Percentiles rank a stretch among this genome's conserved stretches.
Conservation (phyloP, 2,329 filamentous ascomycete species). For the Sarocladium brachiariae region DNA sequence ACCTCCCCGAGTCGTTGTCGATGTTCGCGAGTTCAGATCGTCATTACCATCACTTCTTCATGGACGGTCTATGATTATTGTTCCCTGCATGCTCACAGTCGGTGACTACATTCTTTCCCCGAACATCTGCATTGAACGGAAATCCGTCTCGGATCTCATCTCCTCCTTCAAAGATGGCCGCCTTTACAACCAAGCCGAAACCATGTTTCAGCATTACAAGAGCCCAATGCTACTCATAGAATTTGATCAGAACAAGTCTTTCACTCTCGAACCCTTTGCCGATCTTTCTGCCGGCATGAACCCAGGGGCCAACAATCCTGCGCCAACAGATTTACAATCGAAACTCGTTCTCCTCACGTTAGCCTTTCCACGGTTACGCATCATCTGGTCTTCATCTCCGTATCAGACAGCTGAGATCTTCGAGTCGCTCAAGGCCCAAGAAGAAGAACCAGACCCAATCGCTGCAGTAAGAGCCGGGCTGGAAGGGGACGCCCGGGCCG, state of each 20-base stretch:
- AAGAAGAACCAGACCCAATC: conserved; percentile 84
- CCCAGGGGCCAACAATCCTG: conserved; percentile 35
- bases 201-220: conserved; percentile 92
- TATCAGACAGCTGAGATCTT: conserved; percentile 98
- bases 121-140: conserved; percentile 87
- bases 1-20: conserved; percentile 85
- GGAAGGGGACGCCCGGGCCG: conserved; percentile 41
- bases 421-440: conserved; percentile 81
- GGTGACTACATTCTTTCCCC: conserved; percentile 94
- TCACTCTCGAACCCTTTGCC: conserved; percentile 80
- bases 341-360: conserved; percentile 90
- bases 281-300: conserved; percentile 53
- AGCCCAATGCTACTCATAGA: conserved; percentile 89
- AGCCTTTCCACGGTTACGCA: conserved; percentile 79
- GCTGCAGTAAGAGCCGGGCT: conserved; percentile 79
- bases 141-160: conserved; percentile 86
- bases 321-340: conserved; percentile 71
- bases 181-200: conserved; percentile 84
- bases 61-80: conserved; percentile 77
- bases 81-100: conserved; percentile 93
- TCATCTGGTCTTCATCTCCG: conserved; percentile 90
- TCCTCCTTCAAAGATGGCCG: conserved; percentile 87
- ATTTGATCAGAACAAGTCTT: conserved; percentile 95
- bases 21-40: conserved; percentile 93
- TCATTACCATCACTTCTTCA: conserved; percentile 87